phyloP scores from a whole-genome alignment of 2,329 filamentous ascomycete genomes.

The Fusarium domesticum region DNA sequence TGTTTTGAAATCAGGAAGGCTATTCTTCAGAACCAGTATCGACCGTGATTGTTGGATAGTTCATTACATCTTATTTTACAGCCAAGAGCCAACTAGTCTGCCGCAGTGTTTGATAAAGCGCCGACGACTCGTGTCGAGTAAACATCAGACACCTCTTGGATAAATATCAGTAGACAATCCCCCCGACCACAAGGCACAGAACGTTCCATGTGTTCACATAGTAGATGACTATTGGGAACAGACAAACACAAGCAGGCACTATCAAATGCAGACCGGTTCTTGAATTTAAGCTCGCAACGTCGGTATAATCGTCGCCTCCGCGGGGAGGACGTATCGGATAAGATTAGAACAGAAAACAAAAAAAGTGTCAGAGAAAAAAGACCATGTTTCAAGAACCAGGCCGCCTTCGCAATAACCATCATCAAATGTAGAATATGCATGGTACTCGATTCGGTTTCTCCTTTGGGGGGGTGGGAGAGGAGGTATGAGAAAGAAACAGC shows the following conservation, averaged over 20 bases:
- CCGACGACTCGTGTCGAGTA: too few species aligned
- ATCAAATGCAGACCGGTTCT: slow-evolving; percentile 24
- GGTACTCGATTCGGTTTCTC: background rate
- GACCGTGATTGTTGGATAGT: too few species aligned
- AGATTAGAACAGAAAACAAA: slow-evolving; percentile 20
- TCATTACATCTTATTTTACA: too few species aligned
- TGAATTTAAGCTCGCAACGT: slow-evolving; percentile 28
- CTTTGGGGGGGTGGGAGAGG: slow-evolving; percentile 2
- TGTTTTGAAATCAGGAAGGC: too few species aligned
- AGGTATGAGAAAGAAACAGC: background rate
- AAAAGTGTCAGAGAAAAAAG: slow-evolving; percentile 23
- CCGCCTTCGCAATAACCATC: slow-evolving; percentile 24
- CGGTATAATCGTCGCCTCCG: slow-evolving; percentile 27
- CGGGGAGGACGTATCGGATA: slow-evolving; percentile 21
- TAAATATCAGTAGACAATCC: too few species aligned
- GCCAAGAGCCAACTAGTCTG: too few species aligned
- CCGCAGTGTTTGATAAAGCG: too few species aligned
- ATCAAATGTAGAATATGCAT: slow-evolving; percentile 24
- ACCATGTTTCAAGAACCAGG: slow-evolving; percentile 31
- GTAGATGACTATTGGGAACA: background rate
- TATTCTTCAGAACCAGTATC: too few species aligned
- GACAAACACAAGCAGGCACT: background rate
- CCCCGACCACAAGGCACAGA: too few species aligned
- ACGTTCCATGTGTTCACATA: too few species aligned
- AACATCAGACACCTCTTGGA: too few species aligned